A percentile compares a stretch with the other conserved stretches of the same genome.
Conservation (phyloP, 768 basidiomycete genomes). For the Strobilomyces echinocephalus region DNA sequence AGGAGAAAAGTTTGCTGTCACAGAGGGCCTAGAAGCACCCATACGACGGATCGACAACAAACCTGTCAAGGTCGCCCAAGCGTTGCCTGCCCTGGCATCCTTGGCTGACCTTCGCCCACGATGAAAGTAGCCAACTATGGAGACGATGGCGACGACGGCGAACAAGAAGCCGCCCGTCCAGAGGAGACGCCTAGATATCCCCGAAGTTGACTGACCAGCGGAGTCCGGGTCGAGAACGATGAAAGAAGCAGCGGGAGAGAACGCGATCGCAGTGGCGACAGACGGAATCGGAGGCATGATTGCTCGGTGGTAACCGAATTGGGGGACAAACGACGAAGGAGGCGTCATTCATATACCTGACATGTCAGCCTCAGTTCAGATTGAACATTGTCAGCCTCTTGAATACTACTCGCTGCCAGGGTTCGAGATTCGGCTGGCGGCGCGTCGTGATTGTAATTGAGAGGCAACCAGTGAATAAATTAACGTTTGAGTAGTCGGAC, state of each 20-base stretch:
- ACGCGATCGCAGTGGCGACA: constrained; percentile 8
- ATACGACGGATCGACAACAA: constrained; percentile 10
- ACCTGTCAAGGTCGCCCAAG: constrained; percentile 4
- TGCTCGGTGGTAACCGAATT: not conserved
- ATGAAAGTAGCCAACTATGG: constrained; percentile 13
- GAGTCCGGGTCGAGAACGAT: not conserved
- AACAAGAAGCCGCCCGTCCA: constrained; percentile 16
- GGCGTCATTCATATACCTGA: constrained; percentile 5
- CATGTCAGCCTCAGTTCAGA: not conserved
- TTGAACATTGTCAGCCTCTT: constrained; percentile 9
- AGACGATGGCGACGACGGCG: constrained; percentile 6
- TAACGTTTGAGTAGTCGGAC: too few species aligned
- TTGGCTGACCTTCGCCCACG: constrained; percentile 2
- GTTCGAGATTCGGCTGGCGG: not conserved
- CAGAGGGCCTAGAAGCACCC: not conserved
- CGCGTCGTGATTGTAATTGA: not conserved
- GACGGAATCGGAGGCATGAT: constrained; percentile 18
- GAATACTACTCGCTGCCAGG: not conserved
- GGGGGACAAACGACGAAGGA: not conserved
- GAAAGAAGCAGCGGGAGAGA: constrained; percentile 3
- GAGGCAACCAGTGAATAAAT: too few species aligned
- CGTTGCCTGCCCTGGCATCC: not conserved
- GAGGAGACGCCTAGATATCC: not conserved
- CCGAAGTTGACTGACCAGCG: not conserved
- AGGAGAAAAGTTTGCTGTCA: not conserved